Evolutionary conservation across 306 rosid species (phyloP), one percentile per base, ranked within the genome.

Genomic region (Vicia villosa): DNA sequence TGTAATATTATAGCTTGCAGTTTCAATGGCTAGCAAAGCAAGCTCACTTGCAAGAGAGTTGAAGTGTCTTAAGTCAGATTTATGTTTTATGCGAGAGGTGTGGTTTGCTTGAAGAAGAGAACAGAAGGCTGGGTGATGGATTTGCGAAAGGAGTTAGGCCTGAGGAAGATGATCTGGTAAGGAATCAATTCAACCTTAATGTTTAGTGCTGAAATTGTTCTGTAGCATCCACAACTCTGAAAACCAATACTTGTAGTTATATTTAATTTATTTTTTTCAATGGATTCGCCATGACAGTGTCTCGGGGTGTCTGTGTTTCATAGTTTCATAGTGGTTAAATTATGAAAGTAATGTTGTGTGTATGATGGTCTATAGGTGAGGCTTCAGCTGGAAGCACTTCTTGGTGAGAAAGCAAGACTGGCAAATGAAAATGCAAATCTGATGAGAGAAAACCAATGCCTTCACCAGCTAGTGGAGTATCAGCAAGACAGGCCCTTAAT

Each of bases 361-460:
- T n/a, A n/a, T 50, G 61, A 26, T 54, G 64, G 46, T 22, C 5
- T 69, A 45, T 78, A 91, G 97, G 95, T 95, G 85, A 91, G 96
- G 83, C 99, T 95, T 84, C 99, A 95, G 75, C 80, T 95, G 77
- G 97, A 95, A 81, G 96, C 95, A 72, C 74, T 91, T 68, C 89
- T 91, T 16, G 88, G 92, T 17, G 99, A 95, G 82, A 95, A 95
- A 66, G 89, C 99, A 1, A 85, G 97, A 72, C 59, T 95, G 72
- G 97, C 99, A 4, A 89, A 79, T 68, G 99, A 95, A 43, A 95
- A 95, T 70, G 87, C 97, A 74, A 95, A 80, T 76, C 83, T 91
- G 1, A 68, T 78, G 0, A 88, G 99, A 83, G 99, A 95, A 82
- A 95, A 95, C 59, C 96, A 89, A 63, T 95, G 99, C 75, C 95